Evolutionary conservation across 129 eudicot species (phyloP).

Genomic region (Oenanthe sinensis): DNA sequence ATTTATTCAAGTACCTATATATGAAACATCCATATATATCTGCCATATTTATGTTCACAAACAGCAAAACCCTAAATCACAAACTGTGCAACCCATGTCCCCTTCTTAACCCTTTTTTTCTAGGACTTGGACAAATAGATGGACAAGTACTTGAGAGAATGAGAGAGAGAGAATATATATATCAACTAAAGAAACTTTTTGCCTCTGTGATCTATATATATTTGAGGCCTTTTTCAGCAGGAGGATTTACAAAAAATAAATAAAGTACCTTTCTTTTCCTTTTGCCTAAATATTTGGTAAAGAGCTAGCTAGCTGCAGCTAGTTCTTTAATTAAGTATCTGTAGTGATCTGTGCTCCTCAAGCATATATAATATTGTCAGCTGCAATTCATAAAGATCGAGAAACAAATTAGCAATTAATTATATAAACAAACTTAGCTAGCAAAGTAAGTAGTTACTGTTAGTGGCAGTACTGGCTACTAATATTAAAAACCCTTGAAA

Average conservation of each 20-base stretch:
- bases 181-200: not conserved
- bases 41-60: not conserved
- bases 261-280: conserved; percentile 1
- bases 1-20: not conserved
- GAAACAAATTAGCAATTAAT: not conserved
- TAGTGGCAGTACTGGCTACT: not conserved
- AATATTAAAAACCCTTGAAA: not conserved
- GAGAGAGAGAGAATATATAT: not conserved
- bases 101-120: not conserved
- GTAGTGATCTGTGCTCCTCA: not conserved
- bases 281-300: not conserved
- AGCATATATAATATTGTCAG: not conserved
- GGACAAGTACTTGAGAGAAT: not conserved
- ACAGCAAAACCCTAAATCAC: conserved; percentile 5
- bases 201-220: not conserved
- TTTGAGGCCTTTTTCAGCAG: not conserved
- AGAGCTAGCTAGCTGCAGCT: no score
- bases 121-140: not conserved
- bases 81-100: not conserved
- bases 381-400: not conserved
- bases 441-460: not conserved
- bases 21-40: not conserved
- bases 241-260: not conserved
- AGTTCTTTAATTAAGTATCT: conserved; percentile 3
- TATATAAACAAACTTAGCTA: not conserved